Percentiles rank a stretch among this genome's conserved stretches.
These are phyloP conservation scores for Escovopsis sp. DNA, from an alignment of 2,329 filamentous ascomycete species.

Conservation along the genomic window DNA sequence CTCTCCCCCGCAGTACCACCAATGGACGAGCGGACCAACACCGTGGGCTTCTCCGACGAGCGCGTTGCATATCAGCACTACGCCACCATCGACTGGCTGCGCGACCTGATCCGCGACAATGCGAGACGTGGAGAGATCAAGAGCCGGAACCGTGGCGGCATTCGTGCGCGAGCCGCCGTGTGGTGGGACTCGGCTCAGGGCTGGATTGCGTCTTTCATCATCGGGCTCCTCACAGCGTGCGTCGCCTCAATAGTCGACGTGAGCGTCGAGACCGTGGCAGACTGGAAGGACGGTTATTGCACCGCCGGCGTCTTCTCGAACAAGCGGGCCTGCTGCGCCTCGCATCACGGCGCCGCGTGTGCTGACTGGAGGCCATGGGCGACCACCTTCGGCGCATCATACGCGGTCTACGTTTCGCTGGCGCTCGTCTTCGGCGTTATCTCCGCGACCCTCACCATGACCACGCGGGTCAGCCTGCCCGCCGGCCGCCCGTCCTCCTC, in stretches of 20 bases:
- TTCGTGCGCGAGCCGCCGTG: slow-evolving; percentile 60
- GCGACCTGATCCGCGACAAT: slow-evolving; percentile 90
- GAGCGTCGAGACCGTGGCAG: slow-evolving; percentile 70
- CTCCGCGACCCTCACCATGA: slow-evolving; percentile 53
- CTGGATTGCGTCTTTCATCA: slow-evolving; percentile 84
- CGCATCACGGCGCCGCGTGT: slow-evolving; percentile 58
- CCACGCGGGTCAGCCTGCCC: slow-evolving; percentile 70
- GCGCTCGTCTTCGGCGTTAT: slow-evolving; percentile 47
- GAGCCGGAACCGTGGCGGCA: slow-evolving; percentile 64
- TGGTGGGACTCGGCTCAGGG: slow-evolving; percentile 80
- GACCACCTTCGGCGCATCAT: no score
- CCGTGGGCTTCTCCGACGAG: slow-evolving; percentile 58
- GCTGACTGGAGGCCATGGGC: slow-evolving; percentile 28
- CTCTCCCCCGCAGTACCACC: no score
- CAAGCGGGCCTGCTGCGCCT: no score
- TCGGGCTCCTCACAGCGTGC: slow-evolving; percentile 70
- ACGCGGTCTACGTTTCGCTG: no score
- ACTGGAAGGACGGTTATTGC: slow-evolving; percentile 86
- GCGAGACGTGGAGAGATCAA: slow-evolving; percentile 58
- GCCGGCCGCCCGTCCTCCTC: slow-evolving; percentile 87
- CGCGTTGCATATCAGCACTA: slow-evolving; percentile 98
- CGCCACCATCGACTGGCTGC: slow-evolving; percentile 94
- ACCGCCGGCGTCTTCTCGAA: slow-evolving; percentile 5
- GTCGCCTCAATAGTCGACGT: slow-evolving; percentile 88
- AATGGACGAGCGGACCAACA: slow-evolving; percentile 30